Percentiles rank a stretch among this genome's conserved stretches.
These are phyloP conservation scores for Sabuloglossum arenarium DNA, from an alignment of 495 filamentous ascomycete genomes.

Conservation along the genomic window DNA sequence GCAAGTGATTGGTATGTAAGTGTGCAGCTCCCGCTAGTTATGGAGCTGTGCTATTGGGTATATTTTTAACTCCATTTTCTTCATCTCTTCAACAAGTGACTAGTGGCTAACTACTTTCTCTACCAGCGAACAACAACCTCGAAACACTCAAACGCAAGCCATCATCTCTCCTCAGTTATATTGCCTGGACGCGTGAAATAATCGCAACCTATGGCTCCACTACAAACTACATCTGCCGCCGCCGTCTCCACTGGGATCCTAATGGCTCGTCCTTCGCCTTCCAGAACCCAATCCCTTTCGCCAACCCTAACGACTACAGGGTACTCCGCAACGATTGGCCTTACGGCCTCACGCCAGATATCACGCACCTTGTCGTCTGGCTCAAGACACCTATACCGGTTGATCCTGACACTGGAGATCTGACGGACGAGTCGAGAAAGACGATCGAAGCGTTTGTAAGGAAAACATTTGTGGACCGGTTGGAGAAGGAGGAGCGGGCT, in stretches of 20 bases:
- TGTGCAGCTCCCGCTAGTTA: too few species aligned
- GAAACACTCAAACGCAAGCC: constrained; percentile 59
- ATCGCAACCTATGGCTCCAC: constrained; percentile 57
- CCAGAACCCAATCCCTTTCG: constrained; percentile 27
- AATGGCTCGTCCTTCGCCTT: constrained; percentile 22
- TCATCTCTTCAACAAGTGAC: too few species aligned
- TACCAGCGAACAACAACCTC: too few species aligned
- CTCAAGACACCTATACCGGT: constrained; percentile 30
- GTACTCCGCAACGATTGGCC: constrained; percentile 85
- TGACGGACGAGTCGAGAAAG: constrained; percentile 43
- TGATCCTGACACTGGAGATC: constrained; percentile 32
- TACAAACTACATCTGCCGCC: constrained; percentile 50
- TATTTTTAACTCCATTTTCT: too few species aligned
- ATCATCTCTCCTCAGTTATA: constrained; percentile 65
- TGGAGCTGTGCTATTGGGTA: too few species aligned
- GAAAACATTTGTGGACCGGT: constrained; percentile 36
- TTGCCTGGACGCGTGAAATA: constrained; percentile 50
- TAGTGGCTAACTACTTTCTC: too few species aligned
- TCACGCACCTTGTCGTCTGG: constrained; percentile 43
- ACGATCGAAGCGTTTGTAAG: constrained; percentile 46
- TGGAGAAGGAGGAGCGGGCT: constrained; percentile 27
- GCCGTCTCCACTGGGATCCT: constrained; percentile 50
- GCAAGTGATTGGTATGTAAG: too few species aligned
- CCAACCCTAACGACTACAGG: constrained; percentile 45
- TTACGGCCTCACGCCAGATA: constrained; percentile 50